These are phyloP conservation scores for Ceratocystis harringtonii DNA, from an alignment of 2,329 filamentous ascomycete genomes.

Conservation along the genomic window DNA sequence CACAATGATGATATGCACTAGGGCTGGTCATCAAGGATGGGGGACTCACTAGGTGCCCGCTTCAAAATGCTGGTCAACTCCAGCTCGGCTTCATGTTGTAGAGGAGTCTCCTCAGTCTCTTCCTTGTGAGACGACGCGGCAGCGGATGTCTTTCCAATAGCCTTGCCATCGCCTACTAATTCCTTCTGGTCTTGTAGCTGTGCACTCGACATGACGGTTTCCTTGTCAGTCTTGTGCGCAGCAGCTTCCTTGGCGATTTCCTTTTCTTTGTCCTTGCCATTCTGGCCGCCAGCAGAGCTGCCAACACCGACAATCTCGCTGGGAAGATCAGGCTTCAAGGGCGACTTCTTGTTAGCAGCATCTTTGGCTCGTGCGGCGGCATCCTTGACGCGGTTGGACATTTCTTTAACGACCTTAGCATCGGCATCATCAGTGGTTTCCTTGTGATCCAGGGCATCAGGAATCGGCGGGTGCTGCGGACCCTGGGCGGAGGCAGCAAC, in stretches of 20 bases:
- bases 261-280: slow-evolving; percentile 30
- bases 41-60: slow-evolving; percentile 58
- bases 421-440: slow-evolving; percentile 9
- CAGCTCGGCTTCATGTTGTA: slow-evolving; percentile 49
- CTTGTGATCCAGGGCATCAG: slow-evolving; percentile 40
- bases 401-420: slow-evolving; percentile 29
- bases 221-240: slow-evolving; percentile 21
- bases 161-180: slow-evolving; percentile 27
- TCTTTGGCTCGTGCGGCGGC: slow-evolving; percentile 56
- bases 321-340: slow-evolving; percentile 43
- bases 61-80: slow-evolving; percentile 70
- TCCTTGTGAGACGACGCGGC: slow-evolving; percentile 9
- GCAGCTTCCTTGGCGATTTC: slow-evolving; percentile 27
- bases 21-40: no score
- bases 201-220: slow-evolving; percentile 38
- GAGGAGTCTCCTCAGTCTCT: slow-evolving; percentile 34
- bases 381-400: slow-evolving; percentile 47
- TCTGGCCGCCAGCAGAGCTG: slow-evolving; percentile 42
- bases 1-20: background rate
- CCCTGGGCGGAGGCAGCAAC: slow-evolving; percentile 20
- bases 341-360: slow-evolving; percentile 50
- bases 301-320: slow-evolving; percentile 44
- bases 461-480: slow-evolving; percentile 38
- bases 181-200: slow-evolving; percentile 53
- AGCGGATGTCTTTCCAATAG: background rate